Evolutionary conservation across 768 basidiomycete genomes (phyloP).

Genomic region (Mrakia gelida): DNA sequence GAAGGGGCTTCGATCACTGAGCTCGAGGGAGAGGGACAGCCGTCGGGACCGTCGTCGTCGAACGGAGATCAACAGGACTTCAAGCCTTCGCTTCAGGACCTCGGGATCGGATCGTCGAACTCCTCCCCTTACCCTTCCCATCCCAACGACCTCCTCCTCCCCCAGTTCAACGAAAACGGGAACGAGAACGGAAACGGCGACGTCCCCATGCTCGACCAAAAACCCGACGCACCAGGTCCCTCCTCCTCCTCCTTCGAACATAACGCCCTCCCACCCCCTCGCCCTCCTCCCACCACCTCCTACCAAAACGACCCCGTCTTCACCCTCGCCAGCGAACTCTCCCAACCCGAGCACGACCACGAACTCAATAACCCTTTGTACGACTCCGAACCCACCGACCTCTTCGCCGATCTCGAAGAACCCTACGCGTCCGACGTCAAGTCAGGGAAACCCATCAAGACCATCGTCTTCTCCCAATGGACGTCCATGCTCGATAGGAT

Average conservation of each 20-base stretch:
- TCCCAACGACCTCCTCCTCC: neutral
- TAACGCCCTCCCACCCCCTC: neutral
- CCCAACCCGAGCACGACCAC: neutral
- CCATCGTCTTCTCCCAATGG: conserved; percentile 34
- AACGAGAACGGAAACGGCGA: neutral
- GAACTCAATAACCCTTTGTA: neutral
- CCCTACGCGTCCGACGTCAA: conserved; percentile 17
- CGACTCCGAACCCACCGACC: neutral
- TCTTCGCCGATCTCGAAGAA: conserved; percentile 20
- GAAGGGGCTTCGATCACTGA: conserved; percentile 3
- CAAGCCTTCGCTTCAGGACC: neutral
- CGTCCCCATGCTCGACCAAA: neutral
- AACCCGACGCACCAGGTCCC: neutral
- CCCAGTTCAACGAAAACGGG: neutral
- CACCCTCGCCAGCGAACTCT: neutral
- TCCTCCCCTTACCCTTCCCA: no score
- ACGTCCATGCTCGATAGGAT: conserved; percentile 50
- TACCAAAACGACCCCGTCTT: conserved; percentile 3
- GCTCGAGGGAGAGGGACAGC: neutral
- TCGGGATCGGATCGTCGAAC: neutral
- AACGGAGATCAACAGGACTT: neutral
- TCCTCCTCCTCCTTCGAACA: neutral
- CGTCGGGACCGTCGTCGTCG: neutral
- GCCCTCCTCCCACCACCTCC: neutral
- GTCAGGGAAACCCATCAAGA: conserved; percentile 30